Percentiles rank a stretch among this genome's conserved stretches.
phyloP scores from a whole-genome alignment of 805 yeast species.

The Suhomyces tanzawaensis region DNA sequence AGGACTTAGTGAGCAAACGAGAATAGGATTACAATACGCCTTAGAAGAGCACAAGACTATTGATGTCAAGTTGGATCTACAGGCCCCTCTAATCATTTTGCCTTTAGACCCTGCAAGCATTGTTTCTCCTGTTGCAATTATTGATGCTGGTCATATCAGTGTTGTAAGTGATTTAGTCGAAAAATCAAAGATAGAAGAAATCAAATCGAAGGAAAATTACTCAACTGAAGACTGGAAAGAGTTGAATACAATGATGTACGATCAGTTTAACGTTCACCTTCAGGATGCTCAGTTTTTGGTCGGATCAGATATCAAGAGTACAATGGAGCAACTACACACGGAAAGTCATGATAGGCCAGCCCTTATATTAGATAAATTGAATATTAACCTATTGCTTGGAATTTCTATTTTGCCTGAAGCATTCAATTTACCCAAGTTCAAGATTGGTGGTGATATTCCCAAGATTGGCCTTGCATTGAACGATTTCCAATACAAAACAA shows the following conservation, averaged over 20 bases:
- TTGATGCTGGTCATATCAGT: slow-evolving; percentile 95
- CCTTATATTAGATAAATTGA: slow-evolving; percentile 71
- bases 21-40: slow-evolving; percentile 90
- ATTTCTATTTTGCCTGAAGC: slow-evolving; percentile 85
- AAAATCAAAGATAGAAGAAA: slow-evolving; percentile 60
- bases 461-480: slow-evolving; percentile 66
- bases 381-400: slow-evolving; percentile 71
- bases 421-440: slow-evolving; percentile 65
- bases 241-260: slow-evolving; percentile 81
- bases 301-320: slow-evolving; percentile 76
- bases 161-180: slow-evolving; percentile 79
- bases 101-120: slow-evolving; percentile 79
- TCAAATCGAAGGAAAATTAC: slow-evolving; percentile 61
- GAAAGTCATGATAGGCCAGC: slow-evolving; percentile 45
- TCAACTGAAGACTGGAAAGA: slow-evolving; percentile 70
- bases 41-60: slow-evolving; percentile 92
- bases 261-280: slow-evolving; percentile 70
- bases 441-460: slow-evolving; percentile 77
- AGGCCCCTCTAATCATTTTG: slow-evolving; percentile 85
- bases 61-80: slow-evolving; percentile 81
- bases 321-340: slow-evolving; percentile 67
- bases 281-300: slow-evolving; percentile 87
- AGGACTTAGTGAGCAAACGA: slow-evolving; percentile 83
- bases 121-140: slow-evolving; percentile 83
- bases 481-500: slow-evolving; percentile 85